Evolutionary conservation across 306 rosid species (phyloP).

Genomic region (Chamaecrista fasciculata): DNA sequence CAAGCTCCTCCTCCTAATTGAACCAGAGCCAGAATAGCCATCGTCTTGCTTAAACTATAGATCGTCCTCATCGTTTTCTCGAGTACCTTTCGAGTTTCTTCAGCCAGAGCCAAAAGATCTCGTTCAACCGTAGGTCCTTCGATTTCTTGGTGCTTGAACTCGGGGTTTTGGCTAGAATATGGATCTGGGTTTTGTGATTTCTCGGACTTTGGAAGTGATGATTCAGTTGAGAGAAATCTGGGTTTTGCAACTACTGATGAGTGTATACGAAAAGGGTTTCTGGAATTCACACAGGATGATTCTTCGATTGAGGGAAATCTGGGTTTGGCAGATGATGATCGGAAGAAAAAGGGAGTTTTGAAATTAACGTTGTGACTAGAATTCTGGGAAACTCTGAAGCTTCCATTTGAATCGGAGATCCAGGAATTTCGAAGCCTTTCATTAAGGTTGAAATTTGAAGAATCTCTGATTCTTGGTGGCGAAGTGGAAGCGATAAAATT

Average conservation of each 20-base stretch:
- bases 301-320: no score
- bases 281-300: background rate
- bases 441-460: no score
- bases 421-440: no score
- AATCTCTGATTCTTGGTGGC: no score
- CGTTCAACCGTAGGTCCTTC: constrained; percentile 96
- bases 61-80: constrained; percentile 61
- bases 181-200: constrained; percentile 38
- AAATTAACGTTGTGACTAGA: no score
- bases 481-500: no score
- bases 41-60: constrained; percentile 50
- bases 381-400: no score
- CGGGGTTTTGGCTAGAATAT: constrained; percentile 56
- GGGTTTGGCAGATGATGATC: no score
- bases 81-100: constrained; percentile 59
- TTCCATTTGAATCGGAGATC: no score
- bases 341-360: no score
- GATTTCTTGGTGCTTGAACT: constrained; percentile 89
- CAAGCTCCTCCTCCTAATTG: constrained; percentile 81
- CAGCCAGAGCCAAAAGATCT: constrained; percentile 59
- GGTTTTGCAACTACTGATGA: constrained; percentile 6
- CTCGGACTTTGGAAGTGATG: constrained; percentile 46
- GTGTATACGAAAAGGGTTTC: background rate
- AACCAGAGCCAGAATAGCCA: constrained; percentile 54
- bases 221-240: constrained; percentile 47